A percentile compares a stretch with the other conserved stretches of the same genome.
phyloP scores from a whole-genome alignment of 139 green algal genomes.

The Dunaliella primolecta region DNA sequence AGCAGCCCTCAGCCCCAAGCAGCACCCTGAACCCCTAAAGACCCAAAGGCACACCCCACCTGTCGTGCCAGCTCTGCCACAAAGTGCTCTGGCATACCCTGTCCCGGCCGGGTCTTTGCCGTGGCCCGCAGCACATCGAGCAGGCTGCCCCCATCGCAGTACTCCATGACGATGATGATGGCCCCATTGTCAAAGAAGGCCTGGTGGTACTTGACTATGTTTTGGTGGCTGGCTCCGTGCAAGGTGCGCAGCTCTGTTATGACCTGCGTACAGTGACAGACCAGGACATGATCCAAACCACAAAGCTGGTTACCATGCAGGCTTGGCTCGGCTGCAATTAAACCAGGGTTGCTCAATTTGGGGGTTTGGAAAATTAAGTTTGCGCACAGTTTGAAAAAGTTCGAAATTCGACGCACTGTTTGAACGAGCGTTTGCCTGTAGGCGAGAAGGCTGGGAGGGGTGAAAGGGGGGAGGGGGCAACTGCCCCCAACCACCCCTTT shows the following conservation, averaged over 20 bases:
- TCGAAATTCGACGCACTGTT: too few relatives aligned
- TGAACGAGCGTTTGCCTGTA: too few relatives aligned
- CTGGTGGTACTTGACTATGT: slow-evolving; percentile 31
- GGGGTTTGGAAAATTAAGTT: too few relatives aligned
- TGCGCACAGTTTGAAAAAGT: too few relatives aligned
- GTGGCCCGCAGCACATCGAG: slow-evolving; percentile 60
- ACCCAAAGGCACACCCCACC: slow-evolving; percentile 9
- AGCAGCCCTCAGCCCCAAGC: slow-evolving; percentile 22
- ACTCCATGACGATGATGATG: slow-evolving; percentile 87
- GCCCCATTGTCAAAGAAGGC: slow-evolving; percentile 58
- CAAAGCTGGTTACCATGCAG: too few relatives aligned
- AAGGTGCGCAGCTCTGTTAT: slow-evolving; percentile 57
- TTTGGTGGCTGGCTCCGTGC: slow-evolving; percentile 43
- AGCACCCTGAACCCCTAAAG: too few relatives aligned
- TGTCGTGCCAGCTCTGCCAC: slow-evolving; percentile 48
- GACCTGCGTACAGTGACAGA: slow-evolving; percentile 35
- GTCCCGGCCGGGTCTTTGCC: slow-evolving; percentile 14
- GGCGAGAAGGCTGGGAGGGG: too few relatives aligned
- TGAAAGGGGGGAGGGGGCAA: too few relatives aligned
- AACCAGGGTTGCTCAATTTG: too few relatives aligned
- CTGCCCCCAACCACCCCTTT: too few relatives aligned
- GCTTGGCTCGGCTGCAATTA: too few relatives aligned
- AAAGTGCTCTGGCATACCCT: slow-evolving; percentile 37
- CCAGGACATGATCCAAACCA: too few relatives aligned
- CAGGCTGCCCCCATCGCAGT: slow-evolving; percentile 87